phyloP scores from a whole-genome alignment of 2,329 filamentous ascomycete species.

The Hirsutella rhossiliensis region DNA sequence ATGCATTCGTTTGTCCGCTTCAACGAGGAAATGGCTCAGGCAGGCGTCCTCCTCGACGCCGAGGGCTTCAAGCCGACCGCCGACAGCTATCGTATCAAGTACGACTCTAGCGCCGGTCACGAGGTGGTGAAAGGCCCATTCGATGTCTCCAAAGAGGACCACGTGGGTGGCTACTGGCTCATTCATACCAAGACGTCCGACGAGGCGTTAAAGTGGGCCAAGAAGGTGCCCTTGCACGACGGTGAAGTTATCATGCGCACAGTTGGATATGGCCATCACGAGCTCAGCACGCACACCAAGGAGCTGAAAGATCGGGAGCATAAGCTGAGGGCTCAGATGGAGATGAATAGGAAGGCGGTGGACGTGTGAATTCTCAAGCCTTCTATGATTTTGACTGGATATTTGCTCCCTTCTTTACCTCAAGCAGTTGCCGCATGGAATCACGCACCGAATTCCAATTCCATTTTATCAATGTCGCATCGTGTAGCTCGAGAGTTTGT shows the following conservation, averaged over 20 bases:
- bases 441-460: no score
- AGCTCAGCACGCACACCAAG: slow-evolving; percentile 7
- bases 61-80: background rate
- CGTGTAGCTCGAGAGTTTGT: no score
- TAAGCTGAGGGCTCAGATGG: slow-evolving; percentile 4
- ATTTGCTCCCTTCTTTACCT: no score
- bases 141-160: slow-evolving; percentile 10
- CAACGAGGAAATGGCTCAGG: slow-evolving; percentile 1
- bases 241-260: slow-evolving; percentile 13
- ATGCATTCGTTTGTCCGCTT: background rate
- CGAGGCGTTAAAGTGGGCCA: slow-evolving; percentile 18
- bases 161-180: slow-evolving; percentile 20
- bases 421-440: no score
- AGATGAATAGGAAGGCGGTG: slow-evolving; percentile 1
- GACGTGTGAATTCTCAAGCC: background rate
- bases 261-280: slow-evolving; percentile 10
- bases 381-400: no score
- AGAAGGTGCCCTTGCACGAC: slow-evolving; percentile 14
- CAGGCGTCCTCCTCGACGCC: background rate
- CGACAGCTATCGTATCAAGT: slow-evolving; percentile 15
- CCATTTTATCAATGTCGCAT: no score
- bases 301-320: slow-evolving; percentile 6
- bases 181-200: slow-evolving; percentile 14
- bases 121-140: slow-evolving; percentile 16
- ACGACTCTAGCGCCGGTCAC: slow-evolving; percentile 7